phyloP scores from a whole-genome alignment of 495 filamentous ascomycete species.

The Neurospora cerealis region DNA sequence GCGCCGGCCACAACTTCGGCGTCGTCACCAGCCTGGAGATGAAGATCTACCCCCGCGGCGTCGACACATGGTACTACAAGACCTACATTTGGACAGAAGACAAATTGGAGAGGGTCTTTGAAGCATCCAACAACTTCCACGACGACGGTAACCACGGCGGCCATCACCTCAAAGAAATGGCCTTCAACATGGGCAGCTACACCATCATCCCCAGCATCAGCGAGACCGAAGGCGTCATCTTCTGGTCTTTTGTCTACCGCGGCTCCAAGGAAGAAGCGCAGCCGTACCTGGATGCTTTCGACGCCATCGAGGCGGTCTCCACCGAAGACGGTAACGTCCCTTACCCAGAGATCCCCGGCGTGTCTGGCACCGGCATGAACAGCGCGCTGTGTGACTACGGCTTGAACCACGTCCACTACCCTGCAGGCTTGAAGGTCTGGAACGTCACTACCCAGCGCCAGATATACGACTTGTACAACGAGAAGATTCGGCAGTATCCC shows the following conservation, averaged over 20 bases:
- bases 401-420: slow-evolving; percentile 39
- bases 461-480: slow-evolving; percentile 32
- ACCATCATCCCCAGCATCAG: slow-evolving; percentile 31
- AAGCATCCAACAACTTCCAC: slow-evolving; percentile 34
- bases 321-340: slow-evolving; percentile 18
- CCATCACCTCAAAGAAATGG: slow-evolving; percentile 13
- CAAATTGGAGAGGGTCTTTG: slow-evolving; percentile 39
- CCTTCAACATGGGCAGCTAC: slow-evolving; percentile 44
- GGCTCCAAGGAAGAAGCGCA: slow-evolving; percentile 37
- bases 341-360: slow-evolving; percentile 35
- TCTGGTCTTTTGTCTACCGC: slow-evolving; percentile 29
- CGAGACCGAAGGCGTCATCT: slow-evolving; percentile 33
- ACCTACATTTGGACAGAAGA: slow-evolving; percentile 38
- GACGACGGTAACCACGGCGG: slow-evolving; percentile 30
- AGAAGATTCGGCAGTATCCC: slow-evolving; percentile 9
- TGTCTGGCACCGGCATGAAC: slow-evolving; percentile 29
- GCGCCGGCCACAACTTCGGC: slow-evolving; percentile 55
- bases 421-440: slow-evolving; percentile 36
- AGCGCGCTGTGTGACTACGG: slow-evolving; percentile 38
- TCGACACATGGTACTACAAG: slow-evolving; percentile 32
- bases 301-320: slow-evolving; percentile 33
- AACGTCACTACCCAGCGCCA: slow-evolving; percentile 32
- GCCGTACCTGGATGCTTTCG: slow-evolving; percentile 37
- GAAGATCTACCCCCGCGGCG: slow-evolving; percentile 34
- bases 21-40: slow-evolving; percentile 42